phyloP scores from a whole-genome alignment of 2,329 filamentous ascomycete species.

The Trichoderma asperellum region DNA sequence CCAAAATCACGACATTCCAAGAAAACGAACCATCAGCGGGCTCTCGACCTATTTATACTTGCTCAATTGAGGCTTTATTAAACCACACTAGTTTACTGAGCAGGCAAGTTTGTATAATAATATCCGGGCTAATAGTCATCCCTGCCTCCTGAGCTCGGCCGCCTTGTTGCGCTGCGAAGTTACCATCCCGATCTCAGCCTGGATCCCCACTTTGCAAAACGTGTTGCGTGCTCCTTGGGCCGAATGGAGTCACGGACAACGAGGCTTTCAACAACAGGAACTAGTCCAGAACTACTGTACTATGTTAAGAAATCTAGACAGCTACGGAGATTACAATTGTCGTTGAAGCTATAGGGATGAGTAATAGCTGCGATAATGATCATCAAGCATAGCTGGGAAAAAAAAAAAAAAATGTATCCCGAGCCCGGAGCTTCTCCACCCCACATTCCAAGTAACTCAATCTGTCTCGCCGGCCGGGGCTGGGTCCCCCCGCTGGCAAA shows the following conservation, averaged over 20 bases:
- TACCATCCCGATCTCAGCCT: background rate
- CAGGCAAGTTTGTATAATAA: background rate
- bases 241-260: background rate
- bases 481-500: background rate
- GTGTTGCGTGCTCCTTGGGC: background rate
- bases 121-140: background rate
- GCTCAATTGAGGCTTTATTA: background rate
- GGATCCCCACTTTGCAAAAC: background rate
- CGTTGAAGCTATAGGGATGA: background rate
- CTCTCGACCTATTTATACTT: background rate
- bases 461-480: slow-evolving; percentile 29
- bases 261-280: background rate
- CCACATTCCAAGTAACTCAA: slow-evolving; percentile 1
- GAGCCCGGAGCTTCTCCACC: background rate
- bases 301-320: background rate
- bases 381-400: background rate
- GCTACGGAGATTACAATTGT: background rate
- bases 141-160: slow-evolving; percentile 3
- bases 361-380: background rate
- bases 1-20: background rate
- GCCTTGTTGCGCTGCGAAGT: background rate
- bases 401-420: background rate
- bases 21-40: background rate
- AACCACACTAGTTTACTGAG: background rate
- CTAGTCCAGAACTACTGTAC: background rate